These are phyloP conservation scores for Phytophthora sojae DNA, from an alignment of 352 stramenopile species.

Conservation along the genomic window DNA sequence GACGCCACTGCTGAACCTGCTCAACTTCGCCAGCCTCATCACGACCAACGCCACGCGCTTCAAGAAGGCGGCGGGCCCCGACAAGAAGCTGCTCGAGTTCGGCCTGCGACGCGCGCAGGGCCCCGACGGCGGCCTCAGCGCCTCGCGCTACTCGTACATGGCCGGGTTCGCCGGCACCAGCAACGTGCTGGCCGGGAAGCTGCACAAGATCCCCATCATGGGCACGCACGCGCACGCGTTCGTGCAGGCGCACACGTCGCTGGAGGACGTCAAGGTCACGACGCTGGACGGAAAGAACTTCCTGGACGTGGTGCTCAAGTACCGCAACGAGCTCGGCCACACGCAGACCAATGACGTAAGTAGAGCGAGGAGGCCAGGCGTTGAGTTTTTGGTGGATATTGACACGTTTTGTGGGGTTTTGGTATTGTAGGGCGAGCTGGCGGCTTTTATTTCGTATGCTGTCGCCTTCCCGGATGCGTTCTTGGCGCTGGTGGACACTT, in stretches of 20 bases:
- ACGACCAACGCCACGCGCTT: constrained; percentile 98
- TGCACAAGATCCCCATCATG: constrained; percentile 95
- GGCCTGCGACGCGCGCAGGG: constrained; percentile 95
- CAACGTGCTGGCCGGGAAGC: constrained; percentile 97
- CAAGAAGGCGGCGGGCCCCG: constrained; percentile 91
- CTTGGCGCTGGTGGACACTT: constrained; percentile 98
- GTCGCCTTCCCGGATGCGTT: constrained; percentile 97
- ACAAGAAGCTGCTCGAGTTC: constrained; percentile 94
- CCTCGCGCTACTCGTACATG: constrained; percentile 98
- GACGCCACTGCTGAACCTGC: constrained; percentile 97
- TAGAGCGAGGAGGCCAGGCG: background rate
- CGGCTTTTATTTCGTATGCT: constrained; percentile 98
- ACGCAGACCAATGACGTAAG: constrained; percentile 81
- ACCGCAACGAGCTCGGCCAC: constrained; percentile 74
- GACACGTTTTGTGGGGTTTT: background rate
- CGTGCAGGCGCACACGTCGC: constrained; percentile 95
- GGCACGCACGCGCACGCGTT: constrained; percentile 99
- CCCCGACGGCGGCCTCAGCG: constrained; percentile 97
- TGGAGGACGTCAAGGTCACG: constrained; percentile 91
- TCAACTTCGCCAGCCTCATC: constrained; percentile 98
- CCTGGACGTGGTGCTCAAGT: constrained; percentile 83
- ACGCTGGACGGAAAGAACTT: constrained; percentile 82
- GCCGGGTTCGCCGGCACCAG: constrained; percentile 98
- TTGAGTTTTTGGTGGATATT: background rate
- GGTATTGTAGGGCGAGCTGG: constrained; percentile 95